Conservation (phyloP, 2,329 filamentous ascomycete genomes). For the Epichloe aotearoae region DNA sequence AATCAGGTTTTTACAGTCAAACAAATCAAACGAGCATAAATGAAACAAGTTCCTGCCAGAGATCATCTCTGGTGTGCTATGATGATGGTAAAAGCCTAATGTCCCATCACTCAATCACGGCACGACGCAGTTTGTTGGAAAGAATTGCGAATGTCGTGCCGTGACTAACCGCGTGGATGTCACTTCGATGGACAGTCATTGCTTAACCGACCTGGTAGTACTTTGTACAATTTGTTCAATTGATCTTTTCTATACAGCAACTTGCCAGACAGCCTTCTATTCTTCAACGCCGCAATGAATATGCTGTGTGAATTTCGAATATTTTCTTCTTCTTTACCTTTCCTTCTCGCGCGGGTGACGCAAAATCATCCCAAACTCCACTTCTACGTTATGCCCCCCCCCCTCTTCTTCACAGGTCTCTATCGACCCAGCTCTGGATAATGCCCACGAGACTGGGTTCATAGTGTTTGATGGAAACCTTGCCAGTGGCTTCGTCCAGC, state of each 20-base stretch:
- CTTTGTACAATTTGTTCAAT: slow-evolving; percentile 6
- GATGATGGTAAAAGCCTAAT: slow-evolving; percentile 11
- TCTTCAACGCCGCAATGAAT: background rate
- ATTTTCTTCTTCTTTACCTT: background rate
- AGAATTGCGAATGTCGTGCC: too few species aligned
- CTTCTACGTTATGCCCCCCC: background rate
- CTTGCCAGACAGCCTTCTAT: slow-evolving; percentile 1
- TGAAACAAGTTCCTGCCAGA: slow-evolving; percentile 11
- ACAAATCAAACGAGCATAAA: slow-evolving; percentile 32
- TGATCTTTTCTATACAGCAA: background rate
- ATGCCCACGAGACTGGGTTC: slow-evolving; percentile 69
- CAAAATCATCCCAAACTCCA: background rate
- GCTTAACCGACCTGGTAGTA: background rate
- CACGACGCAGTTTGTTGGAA: too few species aligned
- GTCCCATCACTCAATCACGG: too few species aligned
- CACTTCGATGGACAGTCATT: background rate
- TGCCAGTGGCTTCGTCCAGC: slow-evolving; percentile 51
- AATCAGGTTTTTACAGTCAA: slow-evolving; percentile 52
- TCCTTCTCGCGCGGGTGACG: too few species aligned
- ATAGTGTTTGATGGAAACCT: slow-evolving; percentile 73
- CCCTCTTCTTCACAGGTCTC: slow-evolving; percentile 29
- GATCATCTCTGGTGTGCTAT: slow-evolving; percentile 18
- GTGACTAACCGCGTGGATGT: too few species aligned
- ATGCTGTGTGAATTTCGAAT: background rate
- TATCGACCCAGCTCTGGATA: slow-evolving; percentile 68